A percentile compares a stretch with the other conserved stretches of the same genome.
Conservation (phyloP, 2,329 filamentous ascomycete genomes). For the Periconia macrospinosa region DNA sequence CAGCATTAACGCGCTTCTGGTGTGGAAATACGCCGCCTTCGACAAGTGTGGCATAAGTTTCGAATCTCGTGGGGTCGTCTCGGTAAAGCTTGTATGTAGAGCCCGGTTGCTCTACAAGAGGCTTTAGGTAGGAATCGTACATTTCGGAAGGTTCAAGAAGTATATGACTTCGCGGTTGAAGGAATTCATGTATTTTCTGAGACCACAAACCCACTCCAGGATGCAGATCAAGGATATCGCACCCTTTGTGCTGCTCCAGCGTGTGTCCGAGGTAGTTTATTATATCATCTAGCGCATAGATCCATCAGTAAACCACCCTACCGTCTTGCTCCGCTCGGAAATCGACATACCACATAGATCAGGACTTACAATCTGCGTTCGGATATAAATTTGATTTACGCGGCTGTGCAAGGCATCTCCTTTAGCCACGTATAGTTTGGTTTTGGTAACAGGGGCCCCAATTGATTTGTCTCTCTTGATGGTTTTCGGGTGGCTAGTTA, state of each 20-base stretch:
- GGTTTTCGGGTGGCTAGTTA: background rate
- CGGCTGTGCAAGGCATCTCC: background rate
- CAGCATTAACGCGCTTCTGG: constrained; percentile 51
- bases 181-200: constrained; percentile 68
- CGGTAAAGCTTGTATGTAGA: constrained; percentile 53
- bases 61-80: constrained; percentile 22
- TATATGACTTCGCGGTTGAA: constrained; percentile 80
- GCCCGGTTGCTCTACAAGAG: constrained; percentile 41
- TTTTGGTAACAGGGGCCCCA: background rate
- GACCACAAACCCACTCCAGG: constrained; percentile 82
- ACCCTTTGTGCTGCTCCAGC: constrained; percentile 70
- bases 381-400: constrained; percentile 2
- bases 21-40: constrained; percentile 55
- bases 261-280: constrained; percentile 69
- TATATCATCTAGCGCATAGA: constrained; percentile 61
- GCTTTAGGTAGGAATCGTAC: constrained; percentile 63
- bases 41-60: constrained; percentile 56
- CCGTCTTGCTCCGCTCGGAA: constrained; percentile 8
- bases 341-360: constrained; percentile 48
- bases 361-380: constrained; percentile 47
- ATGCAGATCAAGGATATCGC: constrained; percentile 85
- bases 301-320: background rate
- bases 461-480: background rate
- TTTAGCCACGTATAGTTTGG: background rate
- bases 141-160: constrained; percentile 73